These are phyloP conservation scores for Rosa rugosa DNA, from an alignment of 306 rosid species.

Conservation along the genomic window DNA sequence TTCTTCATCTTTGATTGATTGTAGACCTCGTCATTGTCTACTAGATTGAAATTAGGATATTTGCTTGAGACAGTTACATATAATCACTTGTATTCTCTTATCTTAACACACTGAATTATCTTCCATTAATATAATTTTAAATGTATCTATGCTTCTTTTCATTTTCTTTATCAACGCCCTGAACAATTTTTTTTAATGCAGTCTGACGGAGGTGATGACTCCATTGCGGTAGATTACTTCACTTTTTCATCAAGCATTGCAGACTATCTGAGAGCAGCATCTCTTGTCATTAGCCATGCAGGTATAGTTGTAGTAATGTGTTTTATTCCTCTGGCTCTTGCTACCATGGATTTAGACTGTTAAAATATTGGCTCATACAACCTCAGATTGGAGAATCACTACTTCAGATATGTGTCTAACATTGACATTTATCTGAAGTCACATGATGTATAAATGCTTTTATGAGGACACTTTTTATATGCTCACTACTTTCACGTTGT, in stretches of 20 bases:
- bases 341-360: neutral
- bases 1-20: neutral
- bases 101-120: neutral
- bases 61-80: neutral
- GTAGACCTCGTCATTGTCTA: neutral
- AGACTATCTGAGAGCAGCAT: slow-evolving; percentile 70
- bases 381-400: neutral
- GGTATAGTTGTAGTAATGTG: slow-evolving; percentile 35
- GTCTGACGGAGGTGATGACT: slow-evolving; percentile 61
- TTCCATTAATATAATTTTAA: too few species aligned
- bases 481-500: neutral
- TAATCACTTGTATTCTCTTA: neutral
- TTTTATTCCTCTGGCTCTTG: neutral
- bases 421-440: neutral
- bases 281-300: slow-evolving; percentile 88
- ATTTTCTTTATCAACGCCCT: neutral
- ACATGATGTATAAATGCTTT: neutral
- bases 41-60: too few species aligned
- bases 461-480: neutral
- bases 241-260: slow-evolving; percentile 92
- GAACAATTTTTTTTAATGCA: slow-evolving; percentile 21
- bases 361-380: neutral
- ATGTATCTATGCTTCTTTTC: neutral
- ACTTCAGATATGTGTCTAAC: neutral
- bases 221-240: slow-evolving; percentile 64